Evolutionary conservation across 2,329 filamentous ascomycete genomes (phyloP).

Genomic region (Epichloe typhina): DNA sequence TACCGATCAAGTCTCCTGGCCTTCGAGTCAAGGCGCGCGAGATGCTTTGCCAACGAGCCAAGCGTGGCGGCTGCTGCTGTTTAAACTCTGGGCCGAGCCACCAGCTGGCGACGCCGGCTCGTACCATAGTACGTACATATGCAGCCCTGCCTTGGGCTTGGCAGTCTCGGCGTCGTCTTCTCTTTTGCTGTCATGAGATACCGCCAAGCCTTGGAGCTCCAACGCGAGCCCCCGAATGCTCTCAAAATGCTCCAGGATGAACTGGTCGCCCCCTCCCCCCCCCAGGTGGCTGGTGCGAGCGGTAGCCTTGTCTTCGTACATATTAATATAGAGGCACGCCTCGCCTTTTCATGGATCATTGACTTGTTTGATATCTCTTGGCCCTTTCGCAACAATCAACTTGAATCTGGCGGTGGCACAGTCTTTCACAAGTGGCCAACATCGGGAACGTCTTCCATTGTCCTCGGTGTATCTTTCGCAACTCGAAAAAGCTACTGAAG

Average conservation of each 20-base stretch:
- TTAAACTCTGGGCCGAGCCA: slow-evolving; percentile 1
- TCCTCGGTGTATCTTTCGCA: background rate
- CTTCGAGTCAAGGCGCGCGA: background rate
- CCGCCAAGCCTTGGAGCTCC: slow-evolving; percentile 10
- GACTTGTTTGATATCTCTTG: background rate
- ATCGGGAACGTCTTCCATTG: background rate
- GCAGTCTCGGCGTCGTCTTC: slow-evolving; percentile 10
- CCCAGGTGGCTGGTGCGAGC: background rate
- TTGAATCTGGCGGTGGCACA: background rate
- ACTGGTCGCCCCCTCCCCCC: background rate
- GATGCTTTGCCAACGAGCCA: background rate
- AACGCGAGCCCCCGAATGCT: slow-evolving; percentile 1
- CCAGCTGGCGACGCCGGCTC: slow-evolving; percentile 1
- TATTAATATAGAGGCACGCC: slow-evolving; percentile 2
- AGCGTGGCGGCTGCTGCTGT: background rate
- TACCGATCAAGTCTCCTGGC: background rate
- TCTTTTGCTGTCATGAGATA: slow-evolving; percentile 5
- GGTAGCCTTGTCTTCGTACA: background rate
- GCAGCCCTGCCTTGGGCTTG: slow-evolving; percentile 8
- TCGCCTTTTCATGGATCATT: background rate
- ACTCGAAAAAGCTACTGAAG: background rate
- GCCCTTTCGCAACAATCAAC: background rate
- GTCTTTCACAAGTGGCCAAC: background rate
- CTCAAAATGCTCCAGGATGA: slow-evolving; percentile 1
- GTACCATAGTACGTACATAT: background rate